These are phyloP conservation scores for Pseudomonodictys pantanalensis DNA, from an alignment of 495 filamentous ascomycete species.

Conservation along the genomic window DNA sequence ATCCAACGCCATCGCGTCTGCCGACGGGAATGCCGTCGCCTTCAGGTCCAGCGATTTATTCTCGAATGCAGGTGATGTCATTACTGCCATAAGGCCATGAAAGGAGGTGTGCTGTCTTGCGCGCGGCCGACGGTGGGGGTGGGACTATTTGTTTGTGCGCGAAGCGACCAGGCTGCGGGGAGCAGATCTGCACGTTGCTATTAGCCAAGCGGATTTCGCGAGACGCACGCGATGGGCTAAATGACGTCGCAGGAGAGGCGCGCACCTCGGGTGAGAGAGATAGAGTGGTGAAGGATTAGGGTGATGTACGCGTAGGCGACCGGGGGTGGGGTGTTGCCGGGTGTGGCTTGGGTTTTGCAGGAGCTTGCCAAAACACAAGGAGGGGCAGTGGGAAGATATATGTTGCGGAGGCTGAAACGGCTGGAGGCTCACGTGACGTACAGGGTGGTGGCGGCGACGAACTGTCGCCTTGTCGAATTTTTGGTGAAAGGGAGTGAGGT, in stretches of 20 bases:
- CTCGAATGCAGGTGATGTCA: conserved; percentile 49
- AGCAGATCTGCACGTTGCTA: background rate
- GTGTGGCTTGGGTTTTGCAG: background rate
- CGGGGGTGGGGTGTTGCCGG: background rate
- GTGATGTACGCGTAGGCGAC: background rate
- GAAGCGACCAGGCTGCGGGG: background rate
- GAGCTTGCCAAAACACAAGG: conserved; percentile 1
- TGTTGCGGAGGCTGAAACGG: conserved; percentile 21
- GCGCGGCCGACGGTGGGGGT: background rate
- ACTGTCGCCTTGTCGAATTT: background rate
- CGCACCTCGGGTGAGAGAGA: background rate
- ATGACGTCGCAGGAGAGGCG: background rate
- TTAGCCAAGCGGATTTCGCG: background rate
- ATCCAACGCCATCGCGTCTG: conserved; percentile 49
- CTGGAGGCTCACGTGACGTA: conserved; percentile 18
- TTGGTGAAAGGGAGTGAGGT: background rate
- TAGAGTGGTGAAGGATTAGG: background rate
- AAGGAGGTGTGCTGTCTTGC: conserved; percentile 16
- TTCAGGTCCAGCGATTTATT: conserved; percentile 48
- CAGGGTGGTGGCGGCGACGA: conserved; percentile 21
- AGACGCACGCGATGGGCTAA: background rate
- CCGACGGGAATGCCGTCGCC: conserved; percentile 43
- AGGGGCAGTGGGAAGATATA: conserved; percentile 11
- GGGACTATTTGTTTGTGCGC: conserved; percentile 1
- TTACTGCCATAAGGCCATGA: conserved; percentile 48